phyloP scores from a whole-genome alignment of 805 yeast genomes.

The Monosporozyma solicola region DNA sequence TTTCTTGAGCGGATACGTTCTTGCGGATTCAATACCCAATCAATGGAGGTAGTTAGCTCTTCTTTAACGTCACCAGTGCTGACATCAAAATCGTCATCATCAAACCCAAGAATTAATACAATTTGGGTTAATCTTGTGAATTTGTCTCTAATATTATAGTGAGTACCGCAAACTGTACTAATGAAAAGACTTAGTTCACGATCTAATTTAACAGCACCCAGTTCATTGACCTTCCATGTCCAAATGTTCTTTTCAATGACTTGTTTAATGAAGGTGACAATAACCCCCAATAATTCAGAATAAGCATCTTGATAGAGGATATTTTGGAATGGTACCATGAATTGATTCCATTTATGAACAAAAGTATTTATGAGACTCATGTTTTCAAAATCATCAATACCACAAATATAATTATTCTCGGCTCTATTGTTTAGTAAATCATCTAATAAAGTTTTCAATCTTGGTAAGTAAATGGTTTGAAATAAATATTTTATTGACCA shows the following conservation, averaged over 20 bases:
- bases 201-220: conserved; percentile 78
- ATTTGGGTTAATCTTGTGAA: conserved; percentile 79
- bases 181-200: conserved; percentile 70
- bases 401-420: conserved; percentile 20
- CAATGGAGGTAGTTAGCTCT: conserved; percentile 35
- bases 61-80: conserved; percentile 30
- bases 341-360: conserved; percentile 51
- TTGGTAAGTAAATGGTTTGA: conserved; percentile 28
- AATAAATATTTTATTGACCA: conserved; percentile 39
- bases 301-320: conserved; percentile 48
- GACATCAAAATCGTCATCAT: conserved; percentile 45
- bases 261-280: conserved; percentile 47
- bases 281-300: conserved; percentile 36
- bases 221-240: conserved; percentile 61
- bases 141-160: conserved; percentile 66
- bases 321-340: conserved; percentile 58
- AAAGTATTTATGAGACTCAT: conserved; percentile 39
- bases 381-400: conserved; percentile 31
- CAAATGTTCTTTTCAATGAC: conserved; percentile 60
- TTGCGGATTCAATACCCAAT: conserved; percentile 71
- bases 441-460: conserved; percentile 34
- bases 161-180: conserved; percentile 59
- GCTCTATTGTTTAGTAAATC: conserved; percentile 31
- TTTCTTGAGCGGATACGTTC: conserved; percentile 60
- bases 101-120: conserved; percentile 72